phyloP scores from a whole-genome alignment of 352 stramenopile genomes.

The Phytopythium helicoides region DNA sequence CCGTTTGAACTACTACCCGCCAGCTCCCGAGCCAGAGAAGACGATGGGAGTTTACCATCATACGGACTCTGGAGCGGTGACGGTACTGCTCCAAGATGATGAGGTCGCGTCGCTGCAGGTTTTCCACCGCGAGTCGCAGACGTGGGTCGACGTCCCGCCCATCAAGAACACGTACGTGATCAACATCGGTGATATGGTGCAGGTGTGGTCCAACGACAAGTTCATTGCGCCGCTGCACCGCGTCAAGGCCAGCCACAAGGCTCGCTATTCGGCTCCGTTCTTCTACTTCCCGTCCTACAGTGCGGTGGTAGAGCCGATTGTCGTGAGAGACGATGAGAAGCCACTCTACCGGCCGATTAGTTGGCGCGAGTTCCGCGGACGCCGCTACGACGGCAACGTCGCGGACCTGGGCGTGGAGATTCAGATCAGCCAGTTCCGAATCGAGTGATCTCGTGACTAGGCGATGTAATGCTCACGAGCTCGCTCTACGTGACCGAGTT shows the following conservation, averaged over 20 bases:
- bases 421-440: conserved; percentile 79
- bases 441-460: neutral
- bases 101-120: conserved; percentile 42
- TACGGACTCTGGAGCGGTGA: conserved; percentile 47
- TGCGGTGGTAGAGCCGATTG: conserved; percentile 45
- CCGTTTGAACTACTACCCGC: conserved; percentile 88
- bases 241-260: conserved; percentile 21
- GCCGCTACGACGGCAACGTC: neutral
- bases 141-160: conserved; percentile 37
- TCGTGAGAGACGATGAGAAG: conserved; percentile 6
- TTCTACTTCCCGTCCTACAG: conserved; percentile 71
- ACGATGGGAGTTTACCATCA: conserved; percentile 41
- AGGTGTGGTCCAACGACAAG: conserved; percentile 49
- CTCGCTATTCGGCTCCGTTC: conserved; percentile 49
- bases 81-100: conserved; percentile 49
- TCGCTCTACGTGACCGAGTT: no score
- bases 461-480: no score
- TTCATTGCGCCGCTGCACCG: conserved; percentile 49
- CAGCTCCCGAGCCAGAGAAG: conserved; percentile 18
- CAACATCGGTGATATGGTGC: conserved; percentile 59
- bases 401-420: conserved; percentile 74
- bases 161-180: conserved; percentile 43
- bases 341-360: neutral
- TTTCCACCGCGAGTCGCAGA: conserved; percentile 30
- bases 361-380: neutral